These are phyloP conservation scores for Anaeromyces robustus DNA, from an alignment of 192 early-diverging fungal genomes.

Conservation along the genomic window DNA sequence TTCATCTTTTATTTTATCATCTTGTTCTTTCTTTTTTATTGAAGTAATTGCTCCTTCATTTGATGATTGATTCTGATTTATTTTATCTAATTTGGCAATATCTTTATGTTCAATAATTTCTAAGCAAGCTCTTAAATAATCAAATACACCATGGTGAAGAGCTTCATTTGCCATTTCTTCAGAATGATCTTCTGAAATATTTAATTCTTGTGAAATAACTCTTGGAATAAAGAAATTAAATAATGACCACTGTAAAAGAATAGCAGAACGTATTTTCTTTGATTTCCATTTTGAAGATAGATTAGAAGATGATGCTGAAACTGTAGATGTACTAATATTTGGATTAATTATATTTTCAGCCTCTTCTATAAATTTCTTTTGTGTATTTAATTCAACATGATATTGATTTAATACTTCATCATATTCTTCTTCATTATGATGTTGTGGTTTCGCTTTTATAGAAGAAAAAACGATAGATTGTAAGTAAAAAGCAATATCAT, in stretches of 20 bases:
- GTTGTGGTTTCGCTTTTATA: not conserved
- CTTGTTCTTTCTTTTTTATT: not conserved
- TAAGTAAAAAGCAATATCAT: not conserved
- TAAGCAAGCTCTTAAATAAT: not conserved
- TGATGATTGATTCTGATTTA: not conserved
- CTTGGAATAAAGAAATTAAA: not conserved
- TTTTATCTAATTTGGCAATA: not conserved
- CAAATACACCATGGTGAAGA: not conserved
- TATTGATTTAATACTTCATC: not conserved
- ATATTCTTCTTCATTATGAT: not conserved
- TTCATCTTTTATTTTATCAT: not conserved
- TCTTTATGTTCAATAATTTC: not conserved
- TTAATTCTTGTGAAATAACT: not conserved
- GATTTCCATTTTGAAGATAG: not conserved
- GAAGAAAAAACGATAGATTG: not conserved
- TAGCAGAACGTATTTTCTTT: not conserved
- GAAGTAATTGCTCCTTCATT: not conserved
- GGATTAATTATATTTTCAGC: not conserved
- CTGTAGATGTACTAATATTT: not conserved
- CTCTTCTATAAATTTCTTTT: not conserved
- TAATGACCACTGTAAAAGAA: not conserved
- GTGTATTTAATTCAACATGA: not conserved
- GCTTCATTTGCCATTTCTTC: not conserved
- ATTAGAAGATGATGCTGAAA: not conserved
- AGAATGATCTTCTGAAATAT: not conserved